Base-by-base conservation (phyloP, 192 early-diverging fungal species). In the Helicostylum pulchrum region DNA sequence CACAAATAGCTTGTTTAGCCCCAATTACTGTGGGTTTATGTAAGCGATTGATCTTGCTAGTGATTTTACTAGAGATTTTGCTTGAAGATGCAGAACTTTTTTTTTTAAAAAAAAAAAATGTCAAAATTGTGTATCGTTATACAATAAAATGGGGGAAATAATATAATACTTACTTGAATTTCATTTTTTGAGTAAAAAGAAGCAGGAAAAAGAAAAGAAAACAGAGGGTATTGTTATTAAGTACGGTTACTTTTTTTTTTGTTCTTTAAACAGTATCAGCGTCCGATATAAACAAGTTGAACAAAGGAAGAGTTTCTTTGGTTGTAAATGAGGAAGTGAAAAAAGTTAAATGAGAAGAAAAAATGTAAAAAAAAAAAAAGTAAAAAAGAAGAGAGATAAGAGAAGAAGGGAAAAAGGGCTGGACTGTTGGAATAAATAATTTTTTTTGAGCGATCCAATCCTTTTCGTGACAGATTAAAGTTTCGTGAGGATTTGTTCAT, bases 111-210 rank as follows among this genome's bases (percentile, higher is more conserved):
- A 49, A 48, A 31, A 47, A 31, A 34, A 23, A 30, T 64, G 62
- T 64, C 51, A 64, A 53, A 34, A 42, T 54, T 60, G 51, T 64
- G 63, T 64, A 64, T 55, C 63, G 63, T 64, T 64, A 51, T 51
- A 64, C 63, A 64, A 44, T 49, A 20, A 46, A 64, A 53, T n/a
- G 55, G 26, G n/a, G n/a, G n/a, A n/a, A n/a, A 17, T 32, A 31
- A 20, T 45, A 55, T 19, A 43, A 55, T n/a, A n/a, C 21, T 21
- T 7, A 36, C 26, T 54, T 55, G 17, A 19, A 19, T 51, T 53
- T 46, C 14, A 0, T n/a, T n/a, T 54, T 46, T 53, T 46, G 26
- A 15, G 46, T 4, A 4, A 56, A 20, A 34, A 34, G 43, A 17
- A 36, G 7, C 36, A 42, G 4, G 34, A 67, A 53, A 66, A 57